Conservation (phyloP, 139 green algal genomes). For the Volvox africanus region DNA sequence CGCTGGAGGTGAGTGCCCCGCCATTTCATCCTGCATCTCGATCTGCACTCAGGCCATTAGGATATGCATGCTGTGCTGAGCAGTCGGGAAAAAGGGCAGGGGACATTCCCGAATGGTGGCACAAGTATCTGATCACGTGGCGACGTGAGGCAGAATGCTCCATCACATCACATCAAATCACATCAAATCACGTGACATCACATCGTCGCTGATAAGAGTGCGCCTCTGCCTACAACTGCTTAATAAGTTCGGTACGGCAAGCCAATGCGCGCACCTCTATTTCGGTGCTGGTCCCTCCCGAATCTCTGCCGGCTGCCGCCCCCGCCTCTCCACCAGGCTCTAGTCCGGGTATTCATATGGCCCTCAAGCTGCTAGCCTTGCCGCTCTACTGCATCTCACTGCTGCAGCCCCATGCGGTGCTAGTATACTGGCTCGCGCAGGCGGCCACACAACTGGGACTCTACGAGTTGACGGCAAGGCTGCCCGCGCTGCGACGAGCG, state of each 20-base stretch:
- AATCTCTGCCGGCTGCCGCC: neutral
- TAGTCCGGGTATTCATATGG: conserved; percentile 29
- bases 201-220: neutral
- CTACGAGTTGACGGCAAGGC: neutral
- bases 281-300: neutral
- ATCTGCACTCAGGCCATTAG: neutral
- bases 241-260: no score
- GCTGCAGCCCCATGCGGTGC: conserved; percentile 49
- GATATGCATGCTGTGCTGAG: neutral
- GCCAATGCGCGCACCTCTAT: neutral
- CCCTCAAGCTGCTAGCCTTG: conserved; percentile 32
- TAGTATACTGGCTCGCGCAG: conserved; percentile 44
- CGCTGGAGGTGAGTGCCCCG: conserved; percentile 13
- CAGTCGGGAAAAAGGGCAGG: no score
- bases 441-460: neutral
- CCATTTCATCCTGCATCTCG: neutral
- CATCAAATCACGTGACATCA: no score
- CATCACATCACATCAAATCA: no score
- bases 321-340: neutral
- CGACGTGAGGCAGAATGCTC: neutral
- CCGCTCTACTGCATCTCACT: conserved; percentile 42
- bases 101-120: neutral
- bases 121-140: neutral
- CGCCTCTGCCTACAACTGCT: neutral
- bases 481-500: conserved; percentile 1